Conservation (phyloP, 192 early-diverging fungal species). For the Pilaira anomala region DNA sequence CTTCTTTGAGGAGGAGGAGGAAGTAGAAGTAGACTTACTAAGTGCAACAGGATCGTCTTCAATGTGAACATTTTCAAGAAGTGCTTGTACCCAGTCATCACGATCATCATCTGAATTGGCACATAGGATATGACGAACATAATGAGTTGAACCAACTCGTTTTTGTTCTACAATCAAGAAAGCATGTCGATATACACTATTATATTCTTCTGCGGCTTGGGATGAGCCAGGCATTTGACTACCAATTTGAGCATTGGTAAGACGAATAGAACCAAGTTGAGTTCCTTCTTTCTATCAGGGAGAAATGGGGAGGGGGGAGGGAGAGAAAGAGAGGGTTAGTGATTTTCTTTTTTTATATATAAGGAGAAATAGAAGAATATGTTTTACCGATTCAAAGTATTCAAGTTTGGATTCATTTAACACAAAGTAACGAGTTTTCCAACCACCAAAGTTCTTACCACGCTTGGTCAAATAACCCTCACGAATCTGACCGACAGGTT, state of each 20-base stretch:
- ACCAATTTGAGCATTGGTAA: slow-evolving; percentile 73
- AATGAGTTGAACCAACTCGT: slow-evolving; percentile 40
- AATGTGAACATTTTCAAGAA: slow-evolving; percentile 44
- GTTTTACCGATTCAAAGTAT: slow-evolving; percentile 68
- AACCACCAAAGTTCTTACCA: slow-evolving; percentile 97
- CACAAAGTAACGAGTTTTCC: slow-evolving; percentile 90
- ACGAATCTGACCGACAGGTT: slow-evolving; percentile 47
- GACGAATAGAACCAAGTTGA: slow-evolving; percentile 67
- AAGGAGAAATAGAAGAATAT: background rate
- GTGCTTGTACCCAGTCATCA: slow-evolving; percentile 85
- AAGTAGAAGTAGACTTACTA: background rate
- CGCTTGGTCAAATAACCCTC: slow-evolving; percentile 90
- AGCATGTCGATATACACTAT: slow-evolving; percentile 69
- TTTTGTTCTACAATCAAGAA: slow-evolving; percentile 82
- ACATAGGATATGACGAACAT: slow-evolving; percentile 76
- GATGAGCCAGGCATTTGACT: slow-evolving; percentile 43
- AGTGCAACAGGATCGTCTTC: background rate
- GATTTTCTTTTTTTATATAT: background rate
- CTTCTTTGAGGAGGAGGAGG: background rate
- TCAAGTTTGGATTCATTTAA: slow-evolving; percentile 66
- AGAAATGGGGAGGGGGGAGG: background rate
- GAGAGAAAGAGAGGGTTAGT: too few relatives aligned
- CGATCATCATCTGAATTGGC: slow-evolving; percentile 89
- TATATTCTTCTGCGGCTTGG: slow-evolving; percentile 15
- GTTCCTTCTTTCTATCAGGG: slow-evolving; percentile 56